Evolutionary conservation across 2,329 filamentous ascomycete species (phyloP).

Genomic region (Botryosphaeria dothidea): DNA sequence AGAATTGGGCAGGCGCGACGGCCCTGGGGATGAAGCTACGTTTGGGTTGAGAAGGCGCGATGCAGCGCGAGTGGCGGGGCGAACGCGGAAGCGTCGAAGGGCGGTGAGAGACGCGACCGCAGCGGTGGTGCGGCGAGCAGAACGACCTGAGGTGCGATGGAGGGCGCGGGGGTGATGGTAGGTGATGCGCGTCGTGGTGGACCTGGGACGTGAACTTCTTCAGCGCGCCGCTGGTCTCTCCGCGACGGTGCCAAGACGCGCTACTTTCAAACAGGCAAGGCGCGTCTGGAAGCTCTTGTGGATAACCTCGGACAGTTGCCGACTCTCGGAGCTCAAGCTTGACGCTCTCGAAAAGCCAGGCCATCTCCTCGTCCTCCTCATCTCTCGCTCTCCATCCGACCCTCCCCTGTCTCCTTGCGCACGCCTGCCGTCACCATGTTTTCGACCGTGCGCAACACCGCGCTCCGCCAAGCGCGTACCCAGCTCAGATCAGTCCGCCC

Average conservation of each 20-base stretch:
- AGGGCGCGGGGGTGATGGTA: conserved; percentile 11
- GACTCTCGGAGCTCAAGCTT: conserved; percentile 17
- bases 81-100: not conserved
- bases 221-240: conserved; percentile 19
- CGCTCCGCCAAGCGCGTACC: conserved; percentile 40
- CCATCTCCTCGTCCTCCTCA: not conserved
- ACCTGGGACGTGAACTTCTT: conserved; percentile 20
- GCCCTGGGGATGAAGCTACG: conserved; percentile 25
- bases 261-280: not conserved
- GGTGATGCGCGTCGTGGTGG: conserved; percentile 19
- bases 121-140: not conserved
- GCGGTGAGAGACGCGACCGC: not conserved
- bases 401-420: not conserved
- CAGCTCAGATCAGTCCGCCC: conserved; percentile 45
- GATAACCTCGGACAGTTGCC: conserved; percentile 19
- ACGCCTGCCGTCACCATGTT: conserved; percentile 31
- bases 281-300: conserved; percentile 18
- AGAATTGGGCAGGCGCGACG: conserved; percentile 25
- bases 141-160: not conserved
- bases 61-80: not conserved
- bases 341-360: not conserved
- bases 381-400: not conserved
- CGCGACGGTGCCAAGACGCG: conserved; percentile 3
- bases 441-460: conserved; percentile 35
- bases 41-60: conserved; percentile 2